A percentile compares a stretch with the other conserved stretches of the same genome.
Evolutionary conservation across 2,329 filamentous ascomycete genomes (phyloP).

Genomic region (Lachnellula hyalina): DNA sequence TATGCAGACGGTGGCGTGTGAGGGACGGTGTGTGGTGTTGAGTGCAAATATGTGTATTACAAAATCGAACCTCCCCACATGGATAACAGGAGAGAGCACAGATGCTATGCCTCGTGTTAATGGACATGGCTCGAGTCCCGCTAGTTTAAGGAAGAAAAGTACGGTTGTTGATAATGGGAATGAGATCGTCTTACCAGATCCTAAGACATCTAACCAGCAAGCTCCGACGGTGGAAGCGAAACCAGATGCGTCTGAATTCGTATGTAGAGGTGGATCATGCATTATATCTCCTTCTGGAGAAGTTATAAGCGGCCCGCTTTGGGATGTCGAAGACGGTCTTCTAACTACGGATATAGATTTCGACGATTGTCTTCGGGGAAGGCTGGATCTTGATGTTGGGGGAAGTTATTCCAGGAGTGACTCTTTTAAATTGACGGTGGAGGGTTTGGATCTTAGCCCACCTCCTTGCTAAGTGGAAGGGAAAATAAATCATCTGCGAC

Average conservation of each 20-base stretch:
- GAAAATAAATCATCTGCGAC: background rate
- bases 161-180: conserved; percentile 43
- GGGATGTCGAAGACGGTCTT: conserved; percentile 66
- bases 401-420: conserved; percentile 78
- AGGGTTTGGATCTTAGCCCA: conserved; percentile 52
- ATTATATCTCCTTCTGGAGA: conserved; percentile 77
- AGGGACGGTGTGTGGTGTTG: conserved; percentile 81
- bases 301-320: conserved; percentile 74
- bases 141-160: conserved; percentile 14
- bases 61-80: conserved; percentile 50
- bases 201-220: background rate
- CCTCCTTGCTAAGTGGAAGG: conserved; percentile 38
- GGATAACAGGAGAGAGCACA: conserved; percentile 40
- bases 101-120: conserved; percentile 1
- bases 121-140: background rate
- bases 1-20: conserved; percentile 76
- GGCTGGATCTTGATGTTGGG: conserved; percentile 76
- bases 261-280: conserved; percentile 73
- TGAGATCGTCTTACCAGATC: conserved; percentile 43
- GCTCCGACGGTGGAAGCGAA: conserved; percentile 16
- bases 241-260: conserved; percentile 17
- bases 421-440: conserved; percentile 55
- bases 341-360: conserved; percentile 76
- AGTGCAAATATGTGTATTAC: conserved; percentile 78
- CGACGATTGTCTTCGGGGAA: conserved; percentile 77